Percentiles rank a stretch among this genome's conserved stretches.
phyloP scores from a whole-genome alignment of 2,329 filamentous ascomycete genomes.

The Fusarium stilboides region DNA sequence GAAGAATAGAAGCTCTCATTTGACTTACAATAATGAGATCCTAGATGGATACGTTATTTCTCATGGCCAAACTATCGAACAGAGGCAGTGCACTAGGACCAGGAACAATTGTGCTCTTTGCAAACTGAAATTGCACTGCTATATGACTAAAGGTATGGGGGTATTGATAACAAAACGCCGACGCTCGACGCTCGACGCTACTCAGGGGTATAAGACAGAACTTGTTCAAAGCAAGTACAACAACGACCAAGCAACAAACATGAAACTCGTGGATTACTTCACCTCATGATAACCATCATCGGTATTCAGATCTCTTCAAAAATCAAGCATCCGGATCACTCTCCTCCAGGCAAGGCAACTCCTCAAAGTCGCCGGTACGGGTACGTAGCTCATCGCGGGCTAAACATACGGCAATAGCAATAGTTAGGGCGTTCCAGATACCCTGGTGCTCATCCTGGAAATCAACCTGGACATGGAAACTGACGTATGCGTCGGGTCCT shows the following conservation, averaged over 20 bases:
- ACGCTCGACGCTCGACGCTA: conserved; percentile 3
- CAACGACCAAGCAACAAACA: not conserved
- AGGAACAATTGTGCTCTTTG: not conserved
- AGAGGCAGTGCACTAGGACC: not conserved
- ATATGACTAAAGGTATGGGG: not conserved
- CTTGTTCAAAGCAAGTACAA: conserved; percentile 5
- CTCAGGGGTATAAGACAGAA: conserved; percentile 23
- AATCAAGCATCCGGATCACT: conserved; percentile 58
- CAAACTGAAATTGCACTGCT: conserved; percentile 9
- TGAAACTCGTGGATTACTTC: not conserved
- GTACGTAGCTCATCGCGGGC: conserved; percentile 59
- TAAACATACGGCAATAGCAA: conserved; percentile 58
- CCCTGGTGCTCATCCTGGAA: conserved; percentile 59
- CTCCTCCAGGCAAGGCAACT: conserved; percentile 49
- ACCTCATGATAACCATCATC: not conserved
- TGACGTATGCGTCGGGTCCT: conserved; percentile 56
- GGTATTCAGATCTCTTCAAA: not conserved
- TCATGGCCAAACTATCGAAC: not conserved
- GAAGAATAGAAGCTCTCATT: conserved; percentile 46
- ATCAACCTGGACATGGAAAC: conserved; percentile 60
- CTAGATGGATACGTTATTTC: not conserved
- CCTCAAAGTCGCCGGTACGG: conserved; percentile 56
- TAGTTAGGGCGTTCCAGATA: conserved; percentile 62
- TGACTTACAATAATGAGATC: conserved; percentile 18
- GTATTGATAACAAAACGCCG: conserved; percentile 18